Evolutionary conservation across 345 rosid species (phyloP), one percentile per base, ranked within the genome.

Genomic region (Psidium guajava): DNA sequence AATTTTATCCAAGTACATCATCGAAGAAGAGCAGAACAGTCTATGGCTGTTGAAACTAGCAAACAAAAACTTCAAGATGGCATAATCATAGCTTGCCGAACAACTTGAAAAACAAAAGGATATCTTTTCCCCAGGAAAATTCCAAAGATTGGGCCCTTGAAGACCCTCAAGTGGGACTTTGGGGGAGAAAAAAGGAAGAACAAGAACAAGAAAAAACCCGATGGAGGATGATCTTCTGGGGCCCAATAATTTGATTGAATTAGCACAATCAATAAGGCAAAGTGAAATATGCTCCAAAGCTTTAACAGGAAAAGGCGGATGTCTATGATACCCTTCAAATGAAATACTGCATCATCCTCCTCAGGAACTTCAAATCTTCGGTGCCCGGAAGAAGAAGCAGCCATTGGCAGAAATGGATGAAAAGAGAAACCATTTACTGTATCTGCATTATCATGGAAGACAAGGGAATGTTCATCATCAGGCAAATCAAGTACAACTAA

Each of bases 351-450:
- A 36, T 85, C 83, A 59, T 85, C 91, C 8, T 89, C 96, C 86
- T 92, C 94, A 0, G 95, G 96, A 86, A 82, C 83, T 85, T 92
- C 87, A 54, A 92, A 97, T 82, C 98, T 90, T 80, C 99, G 91
- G 86, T 97, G 99, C 50, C 99, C 99, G 8, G 99, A 97, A 32
- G 99, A 93, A 82, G 99, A 90, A 86, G 95, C 95, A 82, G 99
- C 98, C 97, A 95, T 92, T 82, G 98, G 98, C 87, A 95, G 92
- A 84, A 88, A 93, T 5, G 99, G 99, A 84, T 97, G 99, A 91
- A 95, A 97, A 82, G 97, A 86, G 86, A 97, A 93, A 59, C 96
- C 94, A 86, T 92, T 95, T 51, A 96, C 94, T 0, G 99, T 97
- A 88, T 97, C 99, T 97, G 92, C 85, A 86, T 84, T 59, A 10